These are phyloP conservation scores for Nicotiana undulata DNA, from an alignment of 257 asterid genomes.

Conservation along the genomic window DNA sequence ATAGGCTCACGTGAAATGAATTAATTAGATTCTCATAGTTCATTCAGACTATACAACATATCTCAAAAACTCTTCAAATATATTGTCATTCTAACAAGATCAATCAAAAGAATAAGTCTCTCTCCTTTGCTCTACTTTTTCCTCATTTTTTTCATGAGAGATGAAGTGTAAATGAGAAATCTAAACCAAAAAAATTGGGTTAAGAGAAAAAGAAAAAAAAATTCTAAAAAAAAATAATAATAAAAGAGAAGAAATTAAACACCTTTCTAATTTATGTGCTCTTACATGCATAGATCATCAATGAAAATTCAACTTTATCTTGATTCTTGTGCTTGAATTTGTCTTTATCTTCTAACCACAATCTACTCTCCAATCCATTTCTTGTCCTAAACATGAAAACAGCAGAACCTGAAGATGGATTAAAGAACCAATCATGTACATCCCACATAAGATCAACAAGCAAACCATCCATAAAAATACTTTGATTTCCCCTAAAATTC, in stretches of 20 bases:
- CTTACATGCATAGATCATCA: constrained; percentile 70
- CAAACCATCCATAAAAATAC: constrained; percentile 75
- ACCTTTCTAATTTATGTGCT: constrained; percentile 18
- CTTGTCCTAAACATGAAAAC: constrained; percentile 94
- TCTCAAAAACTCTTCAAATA: constrained; percentile 11
- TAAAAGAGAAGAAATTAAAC: not conserved
- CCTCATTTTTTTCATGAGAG: not conserved
- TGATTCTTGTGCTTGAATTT: constrained; percentile 36
- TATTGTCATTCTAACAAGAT: constrained; percentile 8
- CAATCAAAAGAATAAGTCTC: constrained; percentile 9
- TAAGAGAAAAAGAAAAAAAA: not conserved
- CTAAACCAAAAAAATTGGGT: not conserved
- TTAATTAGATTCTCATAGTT: not conserved
- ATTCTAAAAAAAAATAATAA: not conserved
- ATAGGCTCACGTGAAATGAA: too few relatives aligned
- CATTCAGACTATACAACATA: not conserved
- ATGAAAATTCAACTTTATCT: constrained; percentile 67
- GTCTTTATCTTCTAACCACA: constrained; percentile 72
- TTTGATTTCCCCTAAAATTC: constrained; percentile 95
- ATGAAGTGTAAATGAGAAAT: not conserved
- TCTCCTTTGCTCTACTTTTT: not conserved
- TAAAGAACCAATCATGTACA: constrained; percentile 79
- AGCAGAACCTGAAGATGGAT: constrained; percentile 41
- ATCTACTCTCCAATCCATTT: constrained; percentile 76
- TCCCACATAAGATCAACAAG: constrained; percentile 94